A percentile compares a stretch with the other conserved stretches of the same genome.
Evolutionary conservation across 768 basidiomycete genomes (phyloP).

Genomic region (Gymnopilus dilepis): DNA sequence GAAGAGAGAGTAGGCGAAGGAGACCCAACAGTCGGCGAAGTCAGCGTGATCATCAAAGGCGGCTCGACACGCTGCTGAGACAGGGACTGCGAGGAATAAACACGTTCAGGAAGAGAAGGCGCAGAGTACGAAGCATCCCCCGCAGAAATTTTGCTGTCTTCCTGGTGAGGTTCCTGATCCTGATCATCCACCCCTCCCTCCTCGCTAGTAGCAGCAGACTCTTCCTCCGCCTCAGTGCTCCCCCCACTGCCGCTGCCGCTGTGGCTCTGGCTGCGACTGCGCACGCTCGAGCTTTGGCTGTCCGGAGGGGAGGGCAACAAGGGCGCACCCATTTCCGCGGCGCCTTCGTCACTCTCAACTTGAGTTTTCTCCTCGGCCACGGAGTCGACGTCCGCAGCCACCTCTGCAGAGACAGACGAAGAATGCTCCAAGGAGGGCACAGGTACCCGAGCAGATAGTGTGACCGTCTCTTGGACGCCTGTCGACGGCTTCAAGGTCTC

Average conservation of each 20-base stretch:
- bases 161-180: constrained; percentile 65
- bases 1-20: neutral
- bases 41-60: constrained; percentile 8
- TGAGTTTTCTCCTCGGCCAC: neutral
- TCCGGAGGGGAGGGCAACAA: constrained; percentile 4
- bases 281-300: constrained; percentile 2
- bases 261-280: neutral
- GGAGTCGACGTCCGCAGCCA: neutral
- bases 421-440: neutral
- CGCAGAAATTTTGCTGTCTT: neutral
- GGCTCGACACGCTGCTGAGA: neutral
- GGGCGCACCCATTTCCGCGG: neutral
- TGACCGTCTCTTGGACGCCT: constrained; percentile 2
- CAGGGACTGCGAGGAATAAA: neutral
- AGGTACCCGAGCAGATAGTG: neutral
- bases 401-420: neutral
- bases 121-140: neutral
- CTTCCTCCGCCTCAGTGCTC: constrained; percentile 69
- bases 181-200: constrained; percentile 79
- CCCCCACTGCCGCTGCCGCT: constrained; percentile 55
- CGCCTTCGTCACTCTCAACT: neutral
- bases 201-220: constrained; percentile 54
- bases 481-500: neutral
- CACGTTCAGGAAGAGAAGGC: neutral
- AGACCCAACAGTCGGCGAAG: constrained; percentile 2